Evolutionary conservation across 176 grass and related monocot genomes (phyloP), one percentile per base, ranked within the genome.

Genomic region (Elaeis guineensis): DNA sequence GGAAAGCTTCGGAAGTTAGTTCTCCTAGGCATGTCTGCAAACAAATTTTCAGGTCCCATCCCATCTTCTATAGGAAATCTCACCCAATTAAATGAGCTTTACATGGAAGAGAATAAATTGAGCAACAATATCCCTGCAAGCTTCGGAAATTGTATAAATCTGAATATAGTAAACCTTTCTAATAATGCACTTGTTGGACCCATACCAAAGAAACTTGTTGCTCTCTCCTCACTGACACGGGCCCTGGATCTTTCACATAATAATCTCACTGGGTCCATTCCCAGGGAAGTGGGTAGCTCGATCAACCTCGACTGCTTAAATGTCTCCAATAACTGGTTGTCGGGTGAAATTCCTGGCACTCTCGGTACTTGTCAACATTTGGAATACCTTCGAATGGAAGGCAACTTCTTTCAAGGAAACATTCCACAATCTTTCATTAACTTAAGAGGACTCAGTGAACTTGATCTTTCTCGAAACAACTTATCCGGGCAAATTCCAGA

Each of bases 11-110:
- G 17, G 12, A 75, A 75, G 5, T 72, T 79, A 2, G 0, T 22
- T 11, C 0, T 2, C 57, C 54, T 83, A 50, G 48, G 15, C 3
- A 24, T 74, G 28, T 51, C 32, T 59, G 51, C 25, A 21, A 84
- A 78, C 21, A 25, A 66, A 0, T 63, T 70, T 17, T 57, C 49
- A 7, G 74, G 67, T 1, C 17, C 0, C 11, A 23, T 82, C 50
- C 68, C 67, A 17, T 53, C 73, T 15, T 65, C n/a, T 5, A 29
- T 79, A 11, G 65, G 53, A 1, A 63, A 79, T 19, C 81, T 78
- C 57, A 35, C 0, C 7, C 50, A 68, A 32, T 24, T 79, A 44
- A 51, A 6, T 9, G 8, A 21, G 20, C 59, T 70, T 17, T 19
- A 69, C 29, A 19, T 70, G 28, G 0, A 3, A 8, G 3, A 3